Percentiles rank a stretch among this genome's conserved stretches.
Evolutionary conservation across 1,284 basidiomycete genomes (phyloP).

Genomic region (Neolentinus lepideus): DNA sequence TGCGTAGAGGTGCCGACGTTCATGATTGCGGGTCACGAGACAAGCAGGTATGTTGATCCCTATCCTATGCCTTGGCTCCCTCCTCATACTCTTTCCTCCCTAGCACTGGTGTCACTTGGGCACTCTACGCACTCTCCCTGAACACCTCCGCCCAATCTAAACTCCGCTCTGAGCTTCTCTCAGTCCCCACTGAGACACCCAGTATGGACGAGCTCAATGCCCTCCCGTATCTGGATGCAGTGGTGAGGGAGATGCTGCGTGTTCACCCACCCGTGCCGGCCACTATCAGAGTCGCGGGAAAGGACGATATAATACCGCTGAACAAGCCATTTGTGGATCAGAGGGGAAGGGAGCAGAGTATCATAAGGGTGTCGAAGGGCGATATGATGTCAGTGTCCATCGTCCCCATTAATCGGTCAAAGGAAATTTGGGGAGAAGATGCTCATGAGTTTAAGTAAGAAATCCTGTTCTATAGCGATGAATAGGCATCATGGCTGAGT

Average conservation of each 20-base stretch:
- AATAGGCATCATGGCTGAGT: not conserved
- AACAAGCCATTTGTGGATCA: not conserved
- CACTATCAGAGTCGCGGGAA: slow-evolving; percentile 23
- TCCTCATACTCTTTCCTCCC: not conserved
- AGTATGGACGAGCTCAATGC: slow-evolving; percentile 12
- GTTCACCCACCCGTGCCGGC: slow-evolving; percentile 28
- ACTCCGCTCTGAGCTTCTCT: slow-evolving; percentile 34
- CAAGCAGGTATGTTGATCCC: not conserved
- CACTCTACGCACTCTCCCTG: slow-evolving; percentile 31
- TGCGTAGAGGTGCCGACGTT: slow-evolving; percentile 1
- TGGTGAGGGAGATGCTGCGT: slow-evolving; percentile 35
- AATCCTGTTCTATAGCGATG: not conserved
- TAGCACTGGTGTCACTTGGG: slow-evolving; percentile 14
- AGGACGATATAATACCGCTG: slow-evolving; percentile 29
- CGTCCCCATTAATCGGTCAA: slow-evolving; percentile 10
- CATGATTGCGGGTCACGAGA: not conserved
- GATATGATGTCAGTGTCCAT: slow-evolving; percentile 15
- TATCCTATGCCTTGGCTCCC: not conserved
- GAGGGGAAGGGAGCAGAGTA: slow-evolving; percentile 3
- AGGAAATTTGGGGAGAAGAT: slow-evolving; percentile 16
- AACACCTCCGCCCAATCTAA: slow-evolving; percentile 32
- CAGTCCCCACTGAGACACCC: slow-evolving; percentile 5
- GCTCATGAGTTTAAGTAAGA: slow-evolving; percentile 11
- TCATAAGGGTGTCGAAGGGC: slow-evolving; percentile 10
- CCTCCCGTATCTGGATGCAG: slow-evolving; percentile 17